Conservation (phyloP, 495 filamentous ascomycete genomes). For the Podospora pseudocomata region DNA sequence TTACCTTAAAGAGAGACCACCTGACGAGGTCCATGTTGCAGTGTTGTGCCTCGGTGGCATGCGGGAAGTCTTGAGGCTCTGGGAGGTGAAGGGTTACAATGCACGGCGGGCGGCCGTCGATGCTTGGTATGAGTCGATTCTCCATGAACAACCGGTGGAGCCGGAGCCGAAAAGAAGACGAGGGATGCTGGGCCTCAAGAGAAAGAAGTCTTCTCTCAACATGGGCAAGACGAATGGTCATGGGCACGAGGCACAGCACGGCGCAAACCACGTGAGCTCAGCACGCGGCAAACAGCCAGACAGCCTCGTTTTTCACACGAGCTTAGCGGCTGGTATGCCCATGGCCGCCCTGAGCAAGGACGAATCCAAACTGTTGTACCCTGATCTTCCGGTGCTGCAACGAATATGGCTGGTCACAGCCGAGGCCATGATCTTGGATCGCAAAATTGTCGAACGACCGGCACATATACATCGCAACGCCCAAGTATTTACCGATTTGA, state of each 20-base stretch:
- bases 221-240: constrained; percentile 23
- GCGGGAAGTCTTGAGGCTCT: constrained; percentile 52
- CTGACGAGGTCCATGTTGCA: constrained; percentile 54
- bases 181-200: constrained; percentile 43
- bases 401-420: constrained; percentile 53
- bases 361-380: constrained; percentile 43
- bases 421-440: constrained; percentile 52
- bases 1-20: constrained; percentile 51
- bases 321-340: constrained; percentile 51
- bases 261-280: constrained; percentile 9
- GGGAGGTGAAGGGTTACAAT: constrained; percentile 59
- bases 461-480: constrained; percentile 52
- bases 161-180: constrained; percentile 43
- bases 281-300: constrained; percentile 19
- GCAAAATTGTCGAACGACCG: constrained; percentile 49
- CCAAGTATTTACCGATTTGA: constrained; percentile 51
- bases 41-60: constrained; percentile 53
- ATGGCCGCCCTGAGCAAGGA: constrained; percentile 49
- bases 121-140: constrained; percentile 49
- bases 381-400: constrained; percentile 47
- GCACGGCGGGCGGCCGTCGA: constrained; percentile 50
- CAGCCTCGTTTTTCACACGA: constrained; percentile 49
- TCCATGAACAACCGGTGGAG: constrained; percentile 37
- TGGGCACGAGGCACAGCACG: neutral
- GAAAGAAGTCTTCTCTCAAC: constrained; percentile 46